A percentile compares a stretch with the other conserved stretches of the same genome.
Conservation (phyloP, 331 rosid genomes). For the Quercus tomentella region DNA sequence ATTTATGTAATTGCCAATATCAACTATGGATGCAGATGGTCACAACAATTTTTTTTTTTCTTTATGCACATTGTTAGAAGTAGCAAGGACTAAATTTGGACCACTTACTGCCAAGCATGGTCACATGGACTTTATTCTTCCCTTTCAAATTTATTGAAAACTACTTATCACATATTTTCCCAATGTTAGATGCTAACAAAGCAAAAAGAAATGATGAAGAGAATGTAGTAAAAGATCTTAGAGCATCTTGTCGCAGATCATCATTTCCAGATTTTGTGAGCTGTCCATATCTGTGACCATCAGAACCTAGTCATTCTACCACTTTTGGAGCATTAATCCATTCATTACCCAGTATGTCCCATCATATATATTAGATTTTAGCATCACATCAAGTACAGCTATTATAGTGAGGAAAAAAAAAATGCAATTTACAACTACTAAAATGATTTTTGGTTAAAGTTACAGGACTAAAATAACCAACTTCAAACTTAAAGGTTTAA, state of each 20-base stretch:
- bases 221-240: conserved; percentile 28
- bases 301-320: conserved; percentile 90
- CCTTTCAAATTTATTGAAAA: neutral
- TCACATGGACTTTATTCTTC: neutral
- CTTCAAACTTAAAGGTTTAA: too few relatives aligned
- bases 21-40: neutral
- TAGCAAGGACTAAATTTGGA: neutral
- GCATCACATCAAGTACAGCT: conserved; percentile 12
- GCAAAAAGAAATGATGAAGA: neutral
- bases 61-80: neutral
- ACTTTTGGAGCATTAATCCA: conserved; percentile 98
- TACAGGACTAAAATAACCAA: too few relatives aligned
- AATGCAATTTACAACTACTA: too few relatives aligned
- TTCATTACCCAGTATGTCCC: conserved; percentile 67
- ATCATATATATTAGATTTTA: conserved; percentile 16
- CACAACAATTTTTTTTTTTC: too few relatives aligned
- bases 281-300: conserved; percentile 73
- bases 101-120: neutral
- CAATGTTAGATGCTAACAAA: conserved; percentile 6
- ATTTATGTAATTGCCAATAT: neutral
- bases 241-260: conserved; percentile 94
- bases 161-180: neutral
- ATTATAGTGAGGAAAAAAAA: neutral
- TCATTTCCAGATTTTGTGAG: conserved; percentile 98
- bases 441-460: too few relatives aligned